phyloP scores from a whole-genome alignment of 306 rosid genomes.

The Gastrolobium bilobum region DNA sequence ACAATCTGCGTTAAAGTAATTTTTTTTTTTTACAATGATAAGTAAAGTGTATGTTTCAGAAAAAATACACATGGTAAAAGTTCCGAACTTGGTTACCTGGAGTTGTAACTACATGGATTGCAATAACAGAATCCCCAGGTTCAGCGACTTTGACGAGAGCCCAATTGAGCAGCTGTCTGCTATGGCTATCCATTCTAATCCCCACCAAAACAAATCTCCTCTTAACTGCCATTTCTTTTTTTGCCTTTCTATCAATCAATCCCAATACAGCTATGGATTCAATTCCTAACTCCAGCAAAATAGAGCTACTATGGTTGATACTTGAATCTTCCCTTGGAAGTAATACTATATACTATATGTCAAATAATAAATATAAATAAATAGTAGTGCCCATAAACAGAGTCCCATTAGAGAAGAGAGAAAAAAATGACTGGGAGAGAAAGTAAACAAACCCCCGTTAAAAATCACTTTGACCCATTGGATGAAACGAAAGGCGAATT shows the following conservation, averaged over 20 bases:
- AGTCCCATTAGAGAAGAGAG: too few relatives aligned
- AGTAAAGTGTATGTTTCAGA: background rate
- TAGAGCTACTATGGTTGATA: too few relatives aligned
- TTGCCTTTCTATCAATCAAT: slow-evolving; percentile 30
- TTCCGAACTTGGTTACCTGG: slow-evolving; percentile 54
- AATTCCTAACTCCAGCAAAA: slow-evolving; percentile 40
- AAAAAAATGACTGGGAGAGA: too few relatives aligned
- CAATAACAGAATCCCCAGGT: slow-evolving; percentile 87
- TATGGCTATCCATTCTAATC: slow-evolving; percentile 64
- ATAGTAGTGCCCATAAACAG: too few relatives aligned
- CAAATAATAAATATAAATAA: too few relatives aligned
- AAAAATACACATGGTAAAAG: background rate
- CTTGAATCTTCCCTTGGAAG: too few relatives aligned
- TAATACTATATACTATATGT: background rate
- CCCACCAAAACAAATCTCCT: slow-evolving; percentile 79
- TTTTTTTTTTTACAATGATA: background rate
- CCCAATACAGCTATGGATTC: slow-evolving; percentile 28
- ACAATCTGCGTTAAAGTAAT: slow-evolving; percentile 55
- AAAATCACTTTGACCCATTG: background rate
- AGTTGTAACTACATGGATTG: slow-evolving; percentile 72
- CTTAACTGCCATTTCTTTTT: slow-evolving; percentile 62
- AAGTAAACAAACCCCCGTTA: too few relatives aligned
- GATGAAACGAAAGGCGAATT: slow-evolving; percentile 26
- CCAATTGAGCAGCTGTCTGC: slow-evolving; percentile 86
- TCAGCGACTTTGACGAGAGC: slow-evolving; percentile 85